phyloP scores from a whole-genome alignment of 805 yeast species.

The Isabelozyma rhagii region DNA sequence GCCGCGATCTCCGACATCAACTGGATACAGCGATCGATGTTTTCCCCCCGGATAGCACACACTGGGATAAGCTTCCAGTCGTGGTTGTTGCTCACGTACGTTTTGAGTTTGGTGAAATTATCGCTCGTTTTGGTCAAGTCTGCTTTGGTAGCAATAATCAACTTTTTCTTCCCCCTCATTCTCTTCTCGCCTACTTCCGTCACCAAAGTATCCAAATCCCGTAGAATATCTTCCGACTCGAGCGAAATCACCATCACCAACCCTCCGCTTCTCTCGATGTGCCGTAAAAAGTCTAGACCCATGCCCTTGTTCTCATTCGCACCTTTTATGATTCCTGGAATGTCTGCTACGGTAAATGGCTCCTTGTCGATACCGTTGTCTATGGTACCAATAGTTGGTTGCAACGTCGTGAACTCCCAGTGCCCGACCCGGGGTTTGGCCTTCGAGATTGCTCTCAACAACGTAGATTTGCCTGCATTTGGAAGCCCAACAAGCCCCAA shows the following conservation, averaged over 20 bases:
- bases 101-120: conserved; percentile 44
- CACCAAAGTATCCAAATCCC: conserved; percentile 60
- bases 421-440: conserved; percentile 93
- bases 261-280: conserved; percentile 88
- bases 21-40: conserved; percentile 63
- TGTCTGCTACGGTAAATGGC: conserved; percentile 92
- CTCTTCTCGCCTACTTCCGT: conserved; percentile 70
- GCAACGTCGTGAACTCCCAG: conserved; percentile 94
- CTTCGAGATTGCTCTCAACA: conserved; percentile 78
- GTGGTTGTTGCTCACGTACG: conserved; percentile 34
- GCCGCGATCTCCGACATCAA: conserved; percentile 63
- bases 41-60: conserved; percentile 73
- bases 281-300: conserved; percentile 91
- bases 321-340: conserved; percentile 91
- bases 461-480: conserved; percentile 93
- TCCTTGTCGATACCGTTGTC: conserved; percentile 58
- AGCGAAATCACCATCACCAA: conserved; percentile 82
- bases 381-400: conserved; percentile 90
- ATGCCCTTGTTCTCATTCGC: conserved; percentile 84
- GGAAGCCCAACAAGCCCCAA: conserved; percentile 93
- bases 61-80: conserved; percentile 78
- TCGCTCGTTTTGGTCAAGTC: conserved; percentile 59
- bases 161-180: conserved; percentile 54
- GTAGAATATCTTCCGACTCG: conserved; percentile 62
- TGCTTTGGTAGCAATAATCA: conserved; percentile 93